Base-by-base conservation (phyloP, 306 rosid genomes). In the Senna siamea region DNA sequence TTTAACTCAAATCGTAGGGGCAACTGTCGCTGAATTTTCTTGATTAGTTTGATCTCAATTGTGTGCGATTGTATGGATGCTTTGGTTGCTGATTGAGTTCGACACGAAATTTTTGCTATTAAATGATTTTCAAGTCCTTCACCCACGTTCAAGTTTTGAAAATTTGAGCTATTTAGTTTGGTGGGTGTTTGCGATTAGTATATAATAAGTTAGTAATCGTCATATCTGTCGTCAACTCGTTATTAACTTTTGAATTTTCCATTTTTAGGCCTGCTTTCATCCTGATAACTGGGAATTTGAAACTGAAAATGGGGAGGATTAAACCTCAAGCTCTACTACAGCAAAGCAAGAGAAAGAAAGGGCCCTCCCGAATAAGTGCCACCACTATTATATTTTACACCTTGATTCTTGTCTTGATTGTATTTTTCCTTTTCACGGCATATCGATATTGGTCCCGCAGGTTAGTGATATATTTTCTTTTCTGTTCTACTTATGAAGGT, bases 261-360 rank as follows among this genome's bases (percentile, higher is more conserved):
- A 15, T 37, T 14, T 40, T 53, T 37, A 68, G 78, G 68, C 50
- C 47, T 79, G 52, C 35, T 38, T 67, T 67, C 3, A 26, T 47
- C 78, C 75, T 76, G 13, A 47, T 76, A 5, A 50, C 60, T 64
- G 77, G 71, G 52, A 79, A 46, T 58, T 60, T 9, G 76, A 52
- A 76, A 52, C 76, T 55, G 82, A 81, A 60, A 6, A 89, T 89
- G 93, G 91, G 84, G 20, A 89, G 88, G 86, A 89, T 89, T 47
- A 89, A 86, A 61, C 93, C 93, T 50, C 91, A 86, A 82, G 80
- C 93, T 66, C 79, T 89, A 76, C 80, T 89, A 37, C 93, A 86
- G 70, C 93, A 89, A 81, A 89, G 93, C 88, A 89, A 89, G 85
- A 89, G 86, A 80, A 89, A 89, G 79, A 89, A 84, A 72, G 93